Percentiles rank a stretch among this genome's conserved stretches.
phyloP scores from a whole-genome alignment of 2,329 filamentous ascomycete species.

The Sarocladium oryzae region DNA sequence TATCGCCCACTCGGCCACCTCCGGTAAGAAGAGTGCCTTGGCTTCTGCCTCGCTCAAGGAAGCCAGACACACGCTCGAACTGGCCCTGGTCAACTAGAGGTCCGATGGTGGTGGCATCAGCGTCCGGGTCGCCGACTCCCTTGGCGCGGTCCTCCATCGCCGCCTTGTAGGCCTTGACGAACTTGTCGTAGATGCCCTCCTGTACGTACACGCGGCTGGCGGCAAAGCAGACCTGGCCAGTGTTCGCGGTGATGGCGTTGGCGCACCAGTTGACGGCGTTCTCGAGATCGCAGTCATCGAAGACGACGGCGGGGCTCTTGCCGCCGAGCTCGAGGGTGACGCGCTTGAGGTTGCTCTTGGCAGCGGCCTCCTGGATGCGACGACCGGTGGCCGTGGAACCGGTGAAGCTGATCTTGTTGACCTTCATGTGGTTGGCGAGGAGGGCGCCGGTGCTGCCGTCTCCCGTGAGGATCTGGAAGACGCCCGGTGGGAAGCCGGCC shows the following conservation, averaged over 20 bases:
- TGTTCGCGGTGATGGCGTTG: slow-evolving; percentile 57
- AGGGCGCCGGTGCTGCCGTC: slow-evolving; percentile 27
- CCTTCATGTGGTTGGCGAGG: slow-evolving; percentile 20
- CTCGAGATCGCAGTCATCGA: slow-evolving; percentile 59
- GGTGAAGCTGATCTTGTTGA: slow-evolving; percentile 60
- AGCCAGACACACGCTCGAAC: slow-evolving; percentile 37
- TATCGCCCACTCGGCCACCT: slow-evolving; percentile 30
- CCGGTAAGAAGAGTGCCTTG: slow-evolving; percentile 32
- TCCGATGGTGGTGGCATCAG: slow-evolving; percentile 51
- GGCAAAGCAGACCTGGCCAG: slow-evolving; percentile 70
- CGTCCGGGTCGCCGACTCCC: slow-evolving; percentile 55
- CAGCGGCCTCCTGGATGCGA: slow-evolving; percentile 58
- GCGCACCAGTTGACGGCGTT: slow-evolving; percentile 41
- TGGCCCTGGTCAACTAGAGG: slow-evolving; percentile 44
- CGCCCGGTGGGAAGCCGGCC: slow-evolving; percentile 37
- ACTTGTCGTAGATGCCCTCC: slow-evolving; percentile 48
- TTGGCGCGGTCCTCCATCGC: slow-evolving; percentile 52
- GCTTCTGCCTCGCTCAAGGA: slow-evolving; percentile 34
- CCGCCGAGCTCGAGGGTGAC: slow-evolving; percentile 69
- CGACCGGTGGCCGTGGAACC: slow-evolving; percentile 62
- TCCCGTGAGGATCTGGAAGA: slow-evolving; percentile 34
- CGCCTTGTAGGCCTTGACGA: slow-evolving; percentile 51
- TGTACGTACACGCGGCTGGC: slow-evolving; percentile 67
- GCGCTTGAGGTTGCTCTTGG: slow-evolving; percentile 58
- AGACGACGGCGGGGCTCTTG: slow-evolving; percentile 59